Evolutionary conservation across 345 rosid species (phyloP), one percentile per base, ranked within the genome.

Genomic region (Bretschneidera sinensis): DNA sequence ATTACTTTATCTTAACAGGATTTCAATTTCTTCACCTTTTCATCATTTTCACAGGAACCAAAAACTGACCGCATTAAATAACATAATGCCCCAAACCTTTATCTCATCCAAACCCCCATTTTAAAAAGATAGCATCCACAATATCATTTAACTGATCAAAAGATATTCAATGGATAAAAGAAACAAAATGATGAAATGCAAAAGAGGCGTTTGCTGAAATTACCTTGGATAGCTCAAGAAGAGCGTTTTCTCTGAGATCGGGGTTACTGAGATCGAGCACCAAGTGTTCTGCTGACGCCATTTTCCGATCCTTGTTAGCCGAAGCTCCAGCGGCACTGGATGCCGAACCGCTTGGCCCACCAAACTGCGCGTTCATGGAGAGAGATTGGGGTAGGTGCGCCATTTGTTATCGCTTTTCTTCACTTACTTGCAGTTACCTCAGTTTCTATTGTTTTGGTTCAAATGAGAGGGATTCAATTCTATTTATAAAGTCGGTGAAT

Each of bases 241-340:
- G 88, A 43, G 92, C 97, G 62, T 86, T 88, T 58, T 90, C 97
- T 51, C 96, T 85, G 76, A 88, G 96, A 74, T 90, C 97, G 1
- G 95, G 97, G 66, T 85, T 88, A 75, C 95, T 81, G 35, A 90
- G 92, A 59, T 94, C 96, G 69, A 90, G 95, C 1, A 90, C 97
- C 78, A 94, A 73, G 24, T 94, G 88, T 73, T 94, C 96, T 0
- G 91, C 99, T 6, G 97, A 82, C 17, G 88, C 91, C 96, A 88
- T 76, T 52, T 86, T 94, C 60, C 92, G 80, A 73, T 90, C 99
- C 77, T 86, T 88, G 73, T 66, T 83, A 2, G 78, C 78, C 76
- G 83, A 79, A 33, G 83, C 75, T 43, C 81, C 89, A 20, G 62
- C 77, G 19, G 74, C 63, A 61, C 33, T 52, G 0, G 81, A 72